phyloP scores from a whole-genome alignment of 352 stramenopile genomes.

The Plasmopara muralis region DNA sequence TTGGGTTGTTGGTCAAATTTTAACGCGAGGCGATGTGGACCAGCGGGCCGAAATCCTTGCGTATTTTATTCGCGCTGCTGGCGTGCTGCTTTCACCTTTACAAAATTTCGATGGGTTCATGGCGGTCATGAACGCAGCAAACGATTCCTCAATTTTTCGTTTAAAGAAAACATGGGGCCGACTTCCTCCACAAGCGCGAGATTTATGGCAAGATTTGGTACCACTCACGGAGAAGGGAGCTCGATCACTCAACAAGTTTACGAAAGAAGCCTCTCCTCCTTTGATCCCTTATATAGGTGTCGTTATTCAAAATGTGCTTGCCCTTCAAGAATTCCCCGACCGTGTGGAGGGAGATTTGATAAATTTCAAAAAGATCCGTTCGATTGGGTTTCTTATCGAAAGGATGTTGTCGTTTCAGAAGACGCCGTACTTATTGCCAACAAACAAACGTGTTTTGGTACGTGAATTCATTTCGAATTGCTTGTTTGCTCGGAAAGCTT shows the following conservation, averaged over 20 bases:
- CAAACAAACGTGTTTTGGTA: slow-evolving; percentile 79
- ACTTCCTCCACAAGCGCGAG: slow-evolving; percentile 54
- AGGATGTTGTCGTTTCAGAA: slow-evolving; percentile 60
- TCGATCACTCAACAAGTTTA: slow-evolving; percentile 71
- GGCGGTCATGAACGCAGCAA: slow-evolving; percentile 86
- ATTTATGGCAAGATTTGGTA: slow-evolving; percentile 80
- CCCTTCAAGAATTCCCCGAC: slow-evolving; percentile 78
- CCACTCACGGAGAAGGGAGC: slow-evolving; percentile 79
- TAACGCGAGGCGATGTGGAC: slow-evolving; percentile 67
- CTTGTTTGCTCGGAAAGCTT: slow-evolving; percentile 4
- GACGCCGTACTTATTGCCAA: slow-evolving; percentile 70
- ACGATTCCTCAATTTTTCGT: slow-evolving; percentile 82
- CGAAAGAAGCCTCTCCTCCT: slow-evolving; percentile 57
- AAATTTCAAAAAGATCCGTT: slow-evolving; percentile 87
- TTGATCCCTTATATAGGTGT: slow-evolving; percentile 80
- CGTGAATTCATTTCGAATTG: slow-evolving; percentile 1
- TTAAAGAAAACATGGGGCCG: slow-evolving; percentile 83
- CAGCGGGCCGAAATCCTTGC: slow-evolving; percentile 73
- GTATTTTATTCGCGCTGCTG: slow-evolving; percentile 82
- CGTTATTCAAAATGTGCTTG: slow-evolving; percentile 82
- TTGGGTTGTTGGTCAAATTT: slow-evolving; percentile 81
- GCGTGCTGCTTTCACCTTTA: slow-evolving; percentile 60
- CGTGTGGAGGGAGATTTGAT: slow-evolving; percentile 67
- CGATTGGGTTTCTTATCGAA: slow-evolving; percentile 54
- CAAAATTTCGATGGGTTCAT: slow-evolving; percentile 88